phyloP scores from a whole-genome alignment of 2,329 filamentous ascomycete species.

The Stagonosporopsis vannaccii region DNA sequence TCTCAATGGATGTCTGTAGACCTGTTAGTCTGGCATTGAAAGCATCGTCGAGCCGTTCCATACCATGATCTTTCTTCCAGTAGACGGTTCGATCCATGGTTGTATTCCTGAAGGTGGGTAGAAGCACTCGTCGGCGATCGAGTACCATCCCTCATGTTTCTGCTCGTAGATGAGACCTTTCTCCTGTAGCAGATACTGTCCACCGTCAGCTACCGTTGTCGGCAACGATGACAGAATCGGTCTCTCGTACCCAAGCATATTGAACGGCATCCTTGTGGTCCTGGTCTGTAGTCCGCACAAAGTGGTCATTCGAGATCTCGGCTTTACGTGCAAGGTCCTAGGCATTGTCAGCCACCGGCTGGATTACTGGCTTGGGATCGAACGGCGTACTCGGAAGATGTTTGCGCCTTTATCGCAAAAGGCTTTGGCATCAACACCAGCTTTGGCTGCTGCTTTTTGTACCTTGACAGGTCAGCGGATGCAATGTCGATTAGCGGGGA shows the following conservation, averaged over 20 bases:
- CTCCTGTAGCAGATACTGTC: conserved; percentile 72
- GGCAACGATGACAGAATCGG: neutral
- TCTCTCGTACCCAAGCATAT: conserved; percentile 75
- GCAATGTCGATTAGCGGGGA: neutral
- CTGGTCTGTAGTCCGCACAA: conserved; percentile 88
- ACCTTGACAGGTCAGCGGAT: conserved; percentile 60
- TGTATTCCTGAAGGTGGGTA: conserved; percentile 81
- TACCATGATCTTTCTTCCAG: conserved; percentile 82
- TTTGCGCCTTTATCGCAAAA: conserved; percentile 87
- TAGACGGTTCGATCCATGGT: conserved; percentile 76
- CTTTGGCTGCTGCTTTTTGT: conserved; percentile 79
- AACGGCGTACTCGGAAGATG: conserved; percentile 69
- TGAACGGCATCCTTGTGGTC: conserved; percentile 85
- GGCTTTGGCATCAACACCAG: conserved; percentile 75
- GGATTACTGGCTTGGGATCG: neutral
- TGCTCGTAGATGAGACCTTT: conserved; percentile 81
- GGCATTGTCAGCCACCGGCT: conserved; percentile 17
- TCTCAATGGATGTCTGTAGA: conserved; percentile 73
- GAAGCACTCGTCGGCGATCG: conserved; percentile 94
- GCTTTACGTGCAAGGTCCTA: conserved; percentile 72
- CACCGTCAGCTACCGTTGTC: conserved; percentile 28
- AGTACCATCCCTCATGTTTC: conserved; percentile 95
- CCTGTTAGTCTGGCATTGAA: conserved; percentile 21
- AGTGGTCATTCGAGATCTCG: conserved; percentile 79
- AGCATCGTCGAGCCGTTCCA: conserved; percentile 8